These are phyloP conservation scores for Carex scoparia DNA, from an alignment of 176 grass and related monocot species.

Conservation along the genomic window DNA sequence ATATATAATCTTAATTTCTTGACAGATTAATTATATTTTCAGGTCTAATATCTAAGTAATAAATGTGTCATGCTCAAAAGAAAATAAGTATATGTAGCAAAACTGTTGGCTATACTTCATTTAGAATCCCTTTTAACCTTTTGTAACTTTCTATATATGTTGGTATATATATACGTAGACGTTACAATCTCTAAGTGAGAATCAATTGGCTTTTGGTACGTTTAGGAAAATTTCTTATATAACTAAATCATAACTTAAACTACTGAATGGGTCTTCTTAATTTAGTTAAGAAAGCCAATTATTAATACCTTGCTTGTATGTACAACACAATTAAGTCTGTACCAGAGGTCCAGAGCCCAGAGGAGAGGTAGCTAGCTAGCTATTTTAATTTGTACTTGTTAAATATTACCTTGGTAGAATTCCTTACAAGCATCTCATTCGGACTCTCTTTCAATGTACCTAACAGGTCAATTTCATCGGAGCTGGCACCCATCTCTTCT, in stretches of 20 bases:
- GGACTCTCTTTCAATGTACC: constrained; percentile 25
- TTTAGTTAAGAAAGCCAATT: not conserved
- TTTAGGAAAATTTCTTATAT: not conserved
- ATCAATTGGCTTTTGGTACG: not conserved
- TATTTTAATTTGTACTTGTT: not conserved
- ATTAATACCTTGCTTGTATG: not conserved
- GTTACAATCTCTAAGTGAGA: not conserved
- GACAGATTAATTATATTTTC: no score
- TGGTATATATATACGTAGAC: not conserved
- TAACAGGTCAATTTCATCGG: constrained; percentile 40
- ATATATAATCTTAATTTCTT: not conserved
- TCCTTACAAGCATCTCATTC: constrained; percentile 54
- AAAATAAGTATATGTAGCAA: not conserved
- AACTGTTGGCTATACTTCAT: not conserved
- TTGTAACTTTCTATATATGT: not conserved
- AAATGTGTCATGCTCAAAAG: no score
- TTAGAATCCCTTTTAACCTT: not conserved
- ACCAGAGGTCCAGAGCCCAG: not conserved
- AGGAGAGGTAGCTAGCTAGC: not conserved
- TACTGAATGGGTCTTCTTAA: not conserved
- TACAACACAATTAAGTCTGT: not conserved
- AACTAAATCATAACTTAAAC: not conserved
- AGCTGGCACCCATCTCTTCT: constrained; percentile 35
- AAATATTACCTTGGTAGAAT: constrained; percentile 50
- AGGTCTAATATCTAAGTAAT: not conserved